Conservation (phyloP, 495 filamentous ascomycete genomes). For the Aspergillus nanangensis region DNA sequence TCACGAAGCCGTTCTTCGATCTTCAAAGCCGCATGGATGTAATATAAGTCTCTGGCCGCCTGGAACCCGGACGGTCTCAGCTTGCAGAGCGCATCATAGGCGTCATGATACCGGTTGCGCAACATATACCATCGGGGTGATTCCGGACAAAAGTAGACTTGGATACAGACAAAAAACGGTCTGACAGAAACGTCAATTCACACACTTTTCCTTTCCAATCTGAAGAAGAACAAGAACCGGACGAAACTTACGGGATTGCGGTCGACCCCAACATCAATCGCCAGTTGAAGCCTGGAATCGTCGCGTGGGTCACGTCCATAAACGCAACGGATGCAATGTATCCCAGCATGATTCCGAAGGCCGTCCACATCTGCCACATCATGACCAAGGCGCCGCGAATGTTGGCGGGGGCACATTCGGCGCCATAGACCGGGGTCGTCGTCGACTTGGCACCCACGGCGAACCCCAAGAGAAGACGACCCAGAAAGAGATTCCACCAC, state of each 20-base stretch:
- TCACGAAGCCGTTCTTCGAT: constrained; percentile 61
- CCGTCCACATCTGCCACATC: constrained; percentile 88
- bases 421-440: constrained; percentile 75
- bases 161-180: constrained; percentile 7
- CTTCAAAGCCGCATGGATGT: constrained; percentile 70
- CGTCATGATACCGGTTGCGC: constrained; percentile 59
- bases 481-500: constrained; percentile 72
- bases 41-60: constrained; percentile 78
- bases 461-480: constrained; percentile 67
- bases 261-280: constrained; percentile 80
- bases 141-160: constrained; percentile 70
- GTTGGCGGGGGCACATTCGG: constrained; percentile 65
- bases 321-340: constrained; percentile 71
- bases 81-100: constrained; percentile 62
- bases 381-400: constrained; percentile 75
- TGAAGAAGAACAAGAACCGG: no score
- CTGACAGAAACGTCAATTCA: no score
- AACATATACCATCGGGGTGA: constrained; percentile 77
- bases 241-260: constrained; percentile 58
- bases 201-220: no score
- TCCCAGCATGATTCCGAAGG: constrained; percentile 78
- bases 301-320: constrained; percentile 51
- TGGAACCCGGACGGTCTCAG: constrained; percentile 68
- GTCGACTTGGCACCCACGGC: constrained; percentile 80
- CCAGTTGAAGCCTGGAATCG: constrained; percentile 70